Evolutionary conservation across 1,139 yeast genomes (phyloP), one percentile per base, ranked within the genome.

Genomic region (Suhomyces ambrosiae): DNA sequence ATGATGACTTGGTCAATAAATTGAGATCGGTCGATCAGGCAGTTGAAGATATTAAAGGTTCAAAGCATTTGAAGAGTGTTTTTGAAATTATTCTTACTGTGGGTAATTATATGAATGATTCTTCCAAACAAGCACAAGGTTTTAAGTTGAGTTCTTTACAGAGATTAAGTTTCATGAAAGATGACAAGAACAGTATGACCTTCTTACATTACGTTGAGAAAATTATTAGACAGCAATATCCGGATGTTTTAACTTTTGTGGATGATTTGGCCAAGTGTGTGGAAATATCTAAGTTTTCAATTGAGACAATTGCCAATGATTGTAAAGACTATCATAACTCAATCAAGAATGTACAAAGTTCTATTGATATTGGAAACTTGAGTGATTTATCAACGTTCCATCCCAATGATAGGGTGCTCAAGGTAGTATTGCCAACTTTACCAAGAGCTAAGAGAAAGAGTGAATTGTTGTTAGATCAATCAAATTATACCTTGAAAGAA

Each of bases 91-190:
- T 86, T 52, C 73, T 85, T 50, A 81, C 90, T 2, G 88, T 86
- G 35, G 95, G 95, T 63, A 86, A 86, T 54, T 86, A 79, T 53
- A 85, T 86, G 94, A 86, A 86, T 54, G 90, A 85, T 52, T 69
- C 81, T 6, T 74, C 87, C 2, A 85, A 85, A 48, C 90, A 85
- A 57, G 92, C 94, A 0, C 81, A 76, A 47, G 95, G 95, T 36
- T 86, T 86, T 65, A 84, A 82, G 52, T 71, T 85, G 50, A 75
- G 80, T 40, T 83, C 94, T 1, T 71, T 86, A 42, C 94, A 82
- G 56, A 67, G 94, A 54, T 70, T 86, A 45, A 79, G 85, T 30
- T 85, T 85, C 50, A 79, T 85, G 70, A 86, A 86, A 48, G 92
- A 85, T 56, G 83, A 81, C 40, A 82, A 81, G 49, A 85, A 85